These are phyloP conservation scores for Obba rivulosa DNA, from an alignment of 768 basidiomycete species.

Conservation along the genomic window DNA sequence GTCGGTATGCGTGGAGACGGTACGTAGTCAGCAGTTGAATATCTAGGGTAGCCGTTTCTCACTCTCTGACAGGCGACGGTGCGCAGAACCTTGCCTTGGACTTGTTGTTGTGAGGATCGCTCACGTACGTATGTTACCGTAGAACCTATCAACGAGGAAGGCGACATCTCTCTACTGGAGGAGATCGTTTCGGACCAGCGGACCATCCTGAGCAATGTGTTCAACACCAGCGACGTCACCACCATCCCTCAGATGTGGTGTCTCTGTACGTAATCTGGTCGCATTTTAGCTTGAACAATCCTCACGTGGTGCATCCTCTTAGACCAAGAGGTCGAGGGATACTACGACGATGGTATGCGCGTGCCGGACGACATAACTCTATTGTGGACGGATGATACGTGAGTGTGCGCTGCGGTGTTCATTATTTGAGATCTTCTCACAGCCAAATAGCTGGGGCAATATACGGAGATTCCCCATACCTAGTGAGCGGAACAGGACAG, in stretches of 20 bases:
- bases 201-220: conserved; percentile 48
- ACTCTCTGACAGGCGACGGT: conserved; percentile 47
- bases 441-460: conserved; percentile 56
- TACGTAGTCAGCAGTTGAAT: not conserved
- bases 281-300: not conserved
- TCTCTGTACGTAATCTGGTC: conserved; percentile 35
- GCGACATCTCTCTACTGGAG: conserved; percentile 47
- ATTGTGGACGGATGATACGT: conserved; percentile 74
- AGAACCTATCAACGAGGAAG: conserved; percentile 48
- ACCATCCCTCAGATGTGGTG: conserved; percentile 64
- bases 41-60: not conserved
- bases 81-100: conserved; percentile 8
- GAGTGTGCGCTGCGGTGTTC: not conserved
- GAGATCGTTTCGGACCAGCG: conserved; percentile 58
- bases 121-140: not conserved
- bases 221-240: conserved; percentile 40
- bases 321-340: conserved; percentile 61
- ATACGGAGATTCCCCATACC: conserved; percentile 54
- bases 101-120: not conserved
- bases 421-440: not conserved
- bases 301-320: not conserved
- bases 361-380: conserved; percentile 61
- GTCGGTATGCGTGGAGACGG: conserved; percentile 63
- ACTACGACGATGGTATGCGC: conserved; percentile 56
- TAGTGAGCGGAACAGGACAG: conserved; percentile 53